Percentiles rank a stretch among this genome's conserved stretches.
Conservation (phyloP, 2,329 filamentous ascomycete species). For the Fusarium napiforme region DNA sequence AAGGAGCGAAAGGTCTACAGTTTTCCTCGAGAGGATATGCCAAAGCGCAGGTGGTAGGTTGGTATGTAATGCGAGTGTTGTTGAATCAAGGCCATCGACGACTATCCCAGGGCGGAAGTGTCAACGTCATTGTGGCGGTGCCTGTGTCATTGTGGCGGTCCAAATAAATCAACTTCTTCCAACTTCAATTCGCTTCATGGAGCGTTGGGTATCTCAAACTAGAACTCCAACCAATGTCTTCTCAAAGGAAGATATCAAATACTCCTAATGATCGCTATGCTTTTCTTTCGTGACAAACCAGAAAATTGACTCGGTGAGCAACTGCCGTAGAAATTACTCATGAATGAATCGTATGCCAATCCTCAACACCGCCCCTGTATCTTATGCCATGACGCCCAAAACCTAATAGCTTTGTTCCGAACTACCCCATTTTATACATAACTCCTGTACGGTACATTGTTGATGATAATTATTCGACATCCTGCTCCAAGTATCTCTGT, state of each 20-base stretch:
- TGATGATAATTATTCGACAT: constrained; percentile 23
- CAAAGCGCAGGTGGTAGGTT: constrained; percentile 21
- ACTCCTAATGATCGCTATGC: constrained; percentile 16
- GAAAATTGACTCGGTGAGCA: neutral
- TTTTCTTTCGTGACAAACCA: neutral
- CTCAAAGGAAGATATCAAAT: constrained; percentile 12
- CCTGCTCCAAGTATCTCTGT: constrained; percentile 44
- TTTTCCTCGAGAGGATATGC: constrained; percentile 5
- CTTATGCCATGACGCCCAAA: constrained; percentile 13
- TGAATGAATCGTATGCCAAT: neutral
- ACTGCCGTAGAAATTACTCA: neutral
- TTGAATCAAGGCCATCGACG: constrained; percentile 24
- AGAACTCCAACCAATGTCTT: constrained; percentile 25
- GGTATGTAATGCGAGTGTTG: constrained; percentile 9
- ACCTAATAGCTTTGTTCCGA: neutral
- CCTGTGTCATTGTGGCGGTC: constrained; percentile 45
- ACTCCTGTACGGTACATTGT: constrained; percentile 4
- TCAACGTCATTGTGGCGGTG: constrained; percentile 58
- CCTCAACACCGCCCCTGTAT: neutral
- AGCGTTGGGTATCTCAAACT: constrained; percentile 34
- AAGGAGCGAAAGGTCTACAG: constrained; percentile 12
- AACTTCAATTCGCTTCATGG: constrained; percentile 16
- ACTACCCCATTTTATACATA: neutral
- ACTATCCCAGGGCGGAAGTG: constrained; percentile 21
- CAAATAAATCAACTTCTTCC: constrained; percentile 17